Percentiles rank a stretch among this genome's conserved stretches.
These are phyloP conservation scores for Hyaloscypha finlandica DNA, from an alignment of 495 filamentous ascomycete species.

Conservation along the genomic window DNA sequence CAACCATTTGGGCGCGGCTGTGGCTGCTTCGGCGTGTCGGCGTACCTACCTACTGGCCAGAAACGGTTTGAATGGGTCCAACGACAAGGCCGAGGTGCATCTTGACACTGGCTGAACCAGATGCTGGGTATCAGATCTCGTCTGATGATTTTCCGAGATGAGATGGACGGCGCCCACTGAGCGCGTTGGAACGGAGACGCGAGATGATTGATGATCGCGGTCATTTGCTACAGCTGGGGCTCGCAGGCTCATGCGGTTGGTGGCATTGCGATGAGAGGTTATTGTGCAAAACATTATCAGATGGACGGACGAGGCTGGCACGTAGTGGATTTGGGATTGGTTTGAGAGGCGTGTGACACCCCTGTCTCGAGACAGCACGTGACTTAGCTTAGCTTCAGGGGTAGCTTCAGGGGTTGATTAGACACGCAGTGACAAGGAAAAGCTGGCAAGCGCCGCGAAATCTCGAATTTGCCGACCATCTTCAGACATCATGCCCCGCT, in stretches of 20 bases:
- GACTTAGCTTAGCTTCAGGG: not conserved
- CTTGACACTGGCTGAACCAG: not conserved
- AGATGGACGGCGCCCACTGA: not conserved
- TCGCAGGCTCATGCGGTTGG: not conserved
- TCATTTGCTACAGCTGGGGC: not conserved
- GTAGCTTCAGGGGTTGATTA: not conserved
- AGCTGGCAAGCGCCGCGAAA: not conserved
- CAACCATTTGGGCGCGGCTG: not conserved
- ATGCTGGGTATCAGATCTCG: conserved; percentile 6
- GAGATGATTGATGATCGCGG: conserved; percentile 2
- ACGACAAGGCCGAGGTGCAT: not conserved
- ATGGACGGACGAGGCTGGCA: not conserved
- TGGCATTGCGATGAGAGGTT: not conserved
- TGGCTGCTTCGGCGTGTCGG: not conserved
- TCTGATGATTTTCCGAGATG: not conserved
- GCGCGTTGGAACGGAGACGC: not conserved
- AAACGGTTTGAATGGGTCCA: not conserved
- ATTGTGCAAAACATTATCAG: not conserved
- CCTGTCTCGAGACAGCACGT: conserved; percentile 5
- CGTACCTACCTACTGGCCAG: not conserved
- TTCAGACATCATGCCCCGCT: not conserved
- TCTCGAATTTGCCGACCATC: not conserved
- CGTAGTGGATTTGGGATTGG: not conserved
- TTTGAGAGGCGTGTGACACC: not conserved
- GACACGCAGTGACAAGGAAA: not conserved